phyloP scores from a whole-genome alignment of 2,329 filamentous ascomycete species.

The Parascedosporium putredinis region DNA sequence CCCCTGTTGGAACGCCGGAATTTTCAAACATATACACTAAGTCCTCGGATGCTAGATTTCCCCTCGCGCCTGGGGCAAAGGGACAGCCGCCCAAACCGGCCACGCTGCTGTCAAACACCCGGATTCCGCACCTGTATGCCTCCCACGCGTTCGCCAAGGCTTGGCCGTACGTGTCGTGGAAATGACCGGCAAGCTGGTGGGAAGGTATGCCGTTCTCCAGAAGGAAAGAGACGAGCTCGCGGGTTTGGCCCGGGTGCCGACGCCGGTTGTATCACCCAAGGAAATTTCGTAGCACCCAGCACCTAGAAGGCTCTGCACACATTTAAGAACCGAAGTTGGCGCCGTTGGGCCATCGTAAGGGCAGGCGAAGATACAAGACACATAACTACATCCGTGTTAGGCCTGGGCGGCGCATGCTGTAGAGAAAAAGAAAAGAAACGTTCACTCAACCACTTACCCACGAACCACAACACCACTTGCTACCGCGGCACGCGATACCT shows the following conservation, averaged over 20 bases:
- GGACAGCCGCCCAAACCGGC: slow-evolving; percentile 59
- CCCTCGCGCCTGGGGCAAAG: slow-evolving; percentile 57
- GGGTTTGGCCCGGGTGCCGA: slow-evolving; percentile 49
- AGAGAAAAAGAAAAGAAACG: no score
- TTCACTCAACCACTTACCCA: no score
- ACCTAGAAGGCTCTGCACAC: slow-evolving; percentile 37
- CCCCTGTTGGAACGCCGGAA: slow-evolving; percentile 45
- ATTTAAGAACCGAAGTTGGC: slow-evolving; percentile 20
- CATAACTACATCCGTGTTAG: slow-evolving; percentile 26
- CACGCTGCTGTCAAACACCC: slow-evolving; percentile 57
- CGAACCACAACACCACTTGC: slow-evolving; percentile 34
- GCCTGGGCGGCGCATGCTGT: no score
- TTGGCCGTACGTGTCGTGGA: slow-evolving; percentile 64
- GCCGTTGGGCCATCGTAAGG: slow-evolving; percentile 31
- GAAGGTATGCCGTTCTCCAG: slow-evolving; percentile 60
- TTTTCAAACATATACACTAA: slow-evolving; percentile 27
- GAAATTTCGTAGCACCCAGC: slow-evolving; percentile 58
- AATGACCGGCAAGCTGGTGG: slow-evolving; percentile 60
- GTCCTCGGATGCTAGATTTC: slow-evolving; percentile 40
- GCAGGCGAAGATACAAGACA: slow-evolving; percentile 45
- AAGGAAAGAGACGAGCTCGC: slow-evolving; percentile 50
- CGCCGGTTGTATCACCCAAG: slow-evolving; percentile 56
- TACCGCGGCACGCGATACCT: slow-evolving; percentile 34
- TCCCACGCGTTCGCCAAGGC: slow-evolving; percentile 56
- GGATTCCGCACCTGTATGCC: slow-evolving; percentile 50